Conservation (phyloP, 805 yeast genomes). For the Helenozyma rhizophorensis region DNA sequence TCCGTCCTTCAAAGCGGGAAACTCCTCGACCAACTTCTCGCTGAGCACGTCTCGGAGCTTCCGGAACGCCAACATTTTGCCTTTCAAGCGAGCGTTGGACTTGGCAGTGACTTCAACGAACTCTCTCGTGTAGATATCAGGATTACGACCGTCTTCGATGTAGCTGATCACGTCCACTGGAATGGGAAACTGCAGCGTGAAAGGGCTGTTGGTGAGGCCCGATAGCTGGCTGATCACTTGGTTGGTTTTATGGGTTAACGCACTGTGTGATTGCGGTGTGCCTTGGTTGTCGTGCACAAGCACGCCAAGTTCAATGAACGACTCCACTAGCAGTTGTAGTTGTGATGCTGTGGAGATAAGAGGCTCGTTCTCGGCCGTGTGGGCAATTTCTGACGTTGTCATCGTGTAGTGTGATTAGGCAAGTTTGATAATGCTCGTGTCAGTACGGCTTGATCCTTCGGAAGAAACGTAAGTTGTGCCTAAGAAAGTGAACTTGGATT, state of each 20-base stretch:
- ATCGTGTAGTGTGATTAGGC: too few relatives aligned
- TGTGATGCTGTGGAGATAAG: constrained; percentile 27
- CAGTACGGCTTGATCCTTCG: too few relatives aligned
- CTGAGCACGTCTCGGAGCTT: constrained; percentile 64
- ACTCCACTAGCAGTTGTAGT: constrained; percentile 47
- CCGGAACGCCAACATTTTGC: constrained; percentile 69
- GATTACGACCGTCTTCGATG: constrained; percentile 94
- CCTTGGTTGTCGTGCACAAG: constrained; percentile 93
- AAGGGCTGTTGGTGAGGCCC: constrained; percentile 28
- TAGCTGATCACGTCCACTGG: constrained; percentile 87
- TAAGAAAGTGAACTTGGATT: too few relatives aligned
- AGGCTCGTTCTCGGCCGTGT: constrained; percentile 23
- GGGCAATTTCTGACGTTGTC: constrained; percentile 28
- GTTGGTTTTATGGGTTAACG: constrained; percentile 38
- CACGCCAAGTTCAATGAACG: constrained; percentile 84
- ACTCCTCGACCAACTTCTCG: constrained; percentile 65
- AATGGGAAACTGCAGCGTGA: constrained; percentile 40
- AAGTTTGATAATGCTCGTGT: too few relatives aligned
- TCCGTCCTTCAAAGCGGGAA: constrained; percentile 63
- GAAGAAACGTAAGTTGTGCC: too few relatives aligned
- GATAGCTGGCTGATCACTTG: constrained; percentile 36
- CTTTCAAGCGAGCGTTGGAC: constrained; percentile 82
- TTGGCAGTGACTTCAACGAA: constrained; percentile 91
- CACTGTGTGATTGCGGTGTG: constrained; percentile 68
- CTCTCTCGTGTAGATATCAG: constrained; percentile 95